These are phyloP conservation scores for Fusarium nisikadoi DNA, from an alignment of 2,329 filamentous ascomycete species.

Conservation along the genomic window DNA sequence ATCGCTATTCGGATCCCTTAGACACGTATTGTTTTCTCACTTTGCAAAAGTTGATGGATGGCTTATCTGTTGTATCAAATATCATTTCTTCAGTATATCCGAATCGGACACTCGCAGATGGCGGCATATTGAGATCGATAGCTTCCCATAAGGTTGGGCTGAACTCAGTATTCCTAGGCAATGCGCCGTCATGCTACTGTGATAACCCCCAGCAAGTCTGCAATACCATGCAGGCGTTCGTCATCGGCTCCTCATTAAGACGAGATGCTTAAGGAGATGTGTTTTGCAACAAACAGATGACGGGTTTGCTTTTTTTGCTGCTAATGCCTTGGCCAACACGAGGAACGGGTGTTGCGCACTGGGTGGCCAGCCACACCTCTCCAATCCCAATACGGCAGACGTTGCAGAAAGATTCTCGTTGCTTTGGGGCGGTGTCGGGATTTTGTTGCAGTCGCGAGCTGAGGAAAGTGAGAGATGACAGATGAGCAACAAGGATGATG, in stretches of 20 bases:
- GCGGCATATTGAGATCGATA: constrained; percentile 17
- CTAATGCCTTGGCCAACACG: constrained; percentile 6
- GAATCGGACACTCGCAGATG: constrained; percentile 27
- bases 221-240: constrained; percentile 24
- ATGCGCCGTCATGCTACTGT: constrained; percentile 16
- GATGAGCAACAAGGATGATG: constrained; percentile 19
- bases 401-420: constrained; percentile 36
- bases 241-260: constrained; percentile 29
- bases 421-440: constrained; percentile 22
- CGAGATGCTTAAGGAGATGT: background rate
- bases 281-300: constrained; percentile 24
- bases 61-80: constrained; percentile 3
- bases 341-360: constrained; percentile 18
- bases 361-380: constrained; percentile 28
- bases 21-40: constrained; percentile 3
- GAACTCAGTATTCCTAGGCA: constrained; percentile 10
- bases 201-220: constrained; percentile 5
- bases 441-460: constrained; percentile 6
- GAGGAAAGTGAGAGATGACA: constrained; percentile 31
- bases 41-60: background rate
- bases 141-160: constrained; percentile 12
- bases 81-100: constrained; percentile 28
- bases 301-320: constrained; percentile 37
- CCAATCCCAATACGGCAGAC: constrained; percentile 31
- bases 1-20: constrained; percentile 3